phyloP scores from a whole-genome alignment of 164 flowering plant species.

The Pachysandra terminalis region DNA sequence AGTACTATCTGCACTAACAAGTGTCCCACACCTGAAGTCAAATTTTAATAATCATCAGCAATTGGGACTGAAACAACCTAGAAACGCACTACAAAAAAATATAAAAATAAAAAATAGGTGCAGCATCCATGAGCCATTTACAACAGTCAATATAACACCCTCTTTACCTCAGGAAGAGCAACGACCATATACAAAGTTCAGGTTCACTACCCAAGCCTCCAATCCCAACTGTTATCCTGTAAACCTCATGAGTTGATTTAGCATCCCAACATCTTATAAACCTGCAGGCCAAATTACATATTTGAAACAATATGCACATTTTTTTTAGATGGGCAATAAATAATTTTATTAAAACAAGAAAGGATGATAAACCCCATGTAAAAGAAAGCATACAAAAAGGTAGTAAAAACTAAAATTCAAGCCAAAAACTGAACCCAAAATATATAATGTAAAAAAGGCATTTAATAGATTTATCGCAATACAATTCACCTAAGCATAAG shows the following conservation, averaged over 20 bases:
- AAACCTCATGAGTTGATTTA: conserved; percentile 52
- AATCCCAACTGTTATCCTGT: conserved; percentile 80
- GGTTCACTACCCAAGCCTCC: conserved; percentile 68
- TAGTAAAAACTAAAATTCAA: background rate
- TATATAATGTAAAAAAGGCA: too few species aligned
- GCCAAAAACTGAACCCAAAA: too few species aligned
- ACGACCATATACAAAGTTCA: conserved; percentile 87
- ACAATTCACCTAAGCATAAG: background rate
- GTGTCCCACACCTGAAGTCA: conserved; percentile 66
- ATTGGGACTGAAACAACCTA: background rate
- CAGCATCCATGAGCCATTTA: background rate
- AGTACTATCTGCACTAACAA: conserved; percentile 91
- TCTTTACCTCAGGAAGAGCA: conserved; percentile 76
- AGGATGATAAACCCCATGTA: background rate
- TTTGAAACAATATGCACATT: too few species aligned
- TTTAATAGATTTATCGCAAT: too few species aligned
- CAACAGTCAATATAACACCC: background rate
- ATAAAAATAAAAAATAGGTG: background rate
- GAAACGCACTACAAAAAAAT: too few species aligned
- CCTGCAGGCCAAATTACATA: conserved; percentile 31
- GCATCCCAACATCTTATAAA: conserved; percentile 92
- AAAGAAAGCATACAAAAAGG: background rate
- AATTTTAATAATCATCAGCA: conserved; percentile 7
- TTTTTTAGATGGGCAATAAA: too few species aligned
- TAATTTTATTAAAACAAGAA: too few species aligned